Evolutionary conservation across 805 yeast genomes (phyloP), one percentile per base, ranked within the genome.

Genomic region (Sugiyamaella mastotermitis): DNA sequence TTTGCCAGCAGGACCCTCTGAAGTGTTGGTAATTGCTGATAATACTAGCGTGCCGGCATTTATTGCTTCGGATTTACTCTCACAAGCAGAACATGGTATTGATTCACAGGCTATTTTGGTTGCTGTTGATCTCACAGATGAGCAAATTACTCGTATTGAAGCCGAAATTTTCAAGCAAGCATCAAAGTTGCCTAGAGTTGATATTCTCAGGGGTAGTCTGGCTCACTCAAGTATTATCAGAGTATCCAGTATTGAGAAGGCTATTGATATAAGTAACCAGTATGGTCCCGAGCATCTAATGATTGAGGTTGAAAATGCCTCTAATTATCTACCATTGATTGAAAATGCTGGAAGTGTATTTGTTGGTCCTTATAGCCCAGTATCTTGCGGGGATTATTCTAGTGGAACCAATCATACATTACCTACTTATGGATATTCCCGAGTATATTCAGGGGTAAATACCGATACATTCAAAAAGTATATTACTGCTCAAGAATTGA

Each of bases 1-100:
- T 62, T 90, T 92, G 97, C 99, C 99, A 35, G 99, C 99, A 18
- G 99, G 99, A 7, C 99, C 99, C 20, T 83, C 95, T 37, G 99
- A 92, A 65, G 99, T 92, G 17, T 70, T 92, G 43, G 99, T 90
- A 4, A 69, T 92, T 51, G 95, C 95, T 33, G 99, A 92, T 60
- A 74, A 69, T 43, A 56, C 72, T 32, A 85, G 97, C 9, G 95
- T 86, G 62, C 90, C 94, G 18, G 95, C 87, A 55, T 92, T 85
- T 61, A 98, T 92, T 21, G 98, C 97, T n/a, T 76, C 87, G 48
- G 99, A 92, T 61, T 71, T 92, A 57, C 70, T 92, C 42, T 88
- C 97, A 0, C 99, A 92, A 66, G 99, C 99, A 19, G 99, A 92
- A 67, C 99, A 92, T 60, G 99, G 99, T 49, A 75, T 88, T 41